Percentiles rank a stretch among this genome's conserved stretches.
These are phyloP conservation scores for Pseudogymnoascus sp. DNA, from an alignment of 2,329 filamentous ascomycete genomes.

Conservation along the genomic window DNA sequence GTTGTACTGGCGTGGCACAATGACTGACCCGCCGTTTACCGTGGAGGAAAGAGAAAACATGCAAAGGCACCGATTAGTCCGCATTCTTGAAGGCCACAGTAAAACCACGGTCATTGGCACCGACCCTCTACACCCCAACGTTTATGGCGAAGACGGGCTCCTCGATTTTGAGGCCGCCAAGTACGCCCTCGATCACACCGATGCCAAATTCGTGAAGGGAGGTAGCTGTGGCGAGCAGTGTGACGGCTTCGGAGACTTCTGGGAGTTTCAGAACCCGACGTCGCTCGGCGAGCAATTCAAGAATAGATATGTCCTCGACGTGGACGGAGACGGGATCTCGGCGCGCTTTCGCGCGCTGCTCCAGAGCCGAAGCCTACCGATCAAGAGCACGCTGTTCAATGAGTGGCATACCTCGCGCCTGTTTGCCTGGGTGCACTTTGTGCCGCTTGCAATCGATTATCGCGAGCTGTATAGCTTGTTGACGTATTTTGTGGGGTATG, in stretches of 20 bases:
- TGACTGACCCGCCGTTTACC: conserved; percentile 47
- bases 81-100: conserved; percentile 41
- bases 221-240: conserved; percentile 38
- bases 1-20: conserved; percentile 54
- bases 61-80: conserved; percentile 49
- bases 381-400: conserved; percentile 69
- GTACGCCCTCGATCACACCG: conserved; percentile 25
- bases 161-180: conserved; percentile 34
- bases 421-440: conserved; percentile 71
- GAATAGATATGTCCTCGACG: conserved; percentile 63
- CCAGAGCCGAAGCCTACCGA: conserved; percentile 57
- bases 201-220: conserved; percentile 29
- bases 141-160: conserved; percentile 13
- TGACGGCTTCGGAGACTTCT: conserved; percentile 39
- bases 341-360: conserved; percentile 63
- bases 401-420: conserved; percentile 76
- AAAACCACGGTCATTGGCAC: conserved; percentile 27
- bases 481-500: conserved; percentile 64
- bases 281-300: conserved; percentile 48
- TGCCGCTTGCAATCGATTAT: conserved; percentile 69
- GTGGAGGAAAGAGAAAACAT: conserved; percentile 44
- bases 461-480: conserved; percentile 64
- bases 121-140: conserved; percentile 15
- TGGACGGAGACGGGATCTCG: conserved; percentile 67
- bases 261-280: conserved; percentile 42